phyloP scores from a whole-genome alignment of 2,329 filamentous ascomycete genomes.

The Zalaria obscura region DNA sequence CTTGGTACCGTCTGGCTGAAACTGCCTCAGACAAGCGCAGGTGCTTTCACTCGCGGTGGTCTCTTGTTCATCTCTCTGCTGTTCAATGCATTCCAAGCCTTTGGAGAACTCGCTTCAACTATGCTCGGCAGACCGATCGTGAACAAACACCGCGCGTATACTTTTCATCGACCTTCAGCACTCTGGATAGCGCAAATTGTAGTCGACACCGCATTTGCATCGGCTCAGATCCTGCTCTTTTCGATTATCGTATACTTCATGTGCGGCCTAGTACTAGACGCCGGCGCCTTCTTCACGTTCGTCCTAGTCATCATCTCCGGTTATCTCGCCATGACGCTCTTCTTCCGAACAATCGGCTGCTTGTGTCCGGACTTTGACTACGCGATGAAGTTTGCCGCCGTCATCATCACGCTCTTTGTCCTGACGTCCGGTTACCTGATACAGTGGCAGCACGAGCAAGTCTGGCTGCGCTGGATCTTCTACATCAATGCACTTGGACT shows the following conservation, averaged over 20 bases:
- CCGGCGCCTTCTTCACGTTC: constrained; percentile 66
- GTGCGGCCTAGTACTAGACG: constrained; percentile 52
- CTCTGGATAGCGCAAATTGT: constrained; percentile 74
- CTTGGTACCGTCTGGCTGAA: constrained; percentile 68
- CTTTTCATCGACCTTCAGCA: constrained; percentile 69
- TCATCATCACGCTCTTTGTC: constrained; percentile 70
- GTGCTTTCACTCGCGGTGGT: constrained; percentile 69
- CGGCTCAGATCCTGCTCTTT: constrained; percentile 57
- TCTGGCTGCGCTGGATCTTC: constrained; percentile 69
- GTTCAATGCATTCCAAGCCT: constrained; percentile 81
- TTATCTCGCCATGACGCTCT: constrained; percentile 51
- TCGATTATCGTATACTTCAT: constrained; percentile 70
- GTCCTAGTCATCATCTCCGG: constrained; percentile 34
- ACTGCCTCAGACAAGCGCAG: constrained; percentile 47
- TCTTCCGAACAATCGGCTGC: constrained; percentile 63
- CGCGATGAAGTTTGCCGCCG: constrained; percentile 65
- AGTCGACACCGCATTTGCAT: constrained; percentile 57
- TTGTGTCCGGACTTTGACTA: constrained; percentile 71
- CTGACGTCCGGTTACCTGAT: constrained; percentile 74
- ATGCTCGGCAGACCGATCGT: constrained; percentile 67
- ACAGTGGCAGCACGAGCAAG: constrained; percentile 59
- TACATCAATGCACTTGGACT: constrained; percentile 64
- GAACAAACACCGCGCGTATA: constrained; percentile 73
- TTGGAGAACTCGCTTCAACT: constrained; percentile 59
- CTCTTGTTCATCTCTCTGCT: constrained; percentile 66